Conservation (phyloP, 352 stramenopile genomes). For the Globisporangium takayamanum region DNA sequence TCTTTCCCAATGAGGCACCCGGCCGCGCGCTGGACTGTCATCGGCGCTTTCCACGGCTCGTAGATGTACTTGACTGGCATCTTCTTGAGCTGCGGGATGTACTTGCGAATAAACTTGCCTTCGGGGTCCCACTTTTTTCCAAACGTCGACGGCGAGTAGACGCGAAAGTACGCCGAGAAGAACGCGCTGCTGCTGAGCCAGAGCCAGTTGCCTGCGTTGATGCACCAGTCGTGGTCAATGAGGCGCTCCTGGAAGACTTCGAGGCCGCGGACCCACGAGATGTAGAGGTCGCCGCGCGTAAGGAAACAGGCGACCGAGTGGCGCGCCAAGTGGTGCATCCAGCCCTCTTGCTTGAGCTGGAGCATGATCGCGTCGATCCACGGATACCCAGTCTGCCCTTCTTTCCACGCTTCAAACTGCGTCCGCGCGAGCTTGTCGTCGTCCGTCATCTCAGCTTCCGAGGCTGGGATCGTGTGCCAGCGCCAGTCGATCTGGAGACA, state of each 20-base stretch:
- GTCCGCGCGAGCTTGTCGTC: conserved; percentile 76
- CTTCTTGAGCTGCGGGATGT: conserved; percentile 59
- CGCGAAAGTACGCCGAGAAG: conserved; percentile 97
- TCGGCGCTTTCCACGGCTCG: conserved; percentile 22
- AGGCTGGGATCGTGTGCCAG: conserved; percentile 80
- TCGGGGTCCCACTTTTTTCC: conserved; percentile 95
- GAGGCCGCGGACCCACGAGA: conserved; percentile 92
- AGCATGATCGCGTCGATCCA: conserved; percentile 98
- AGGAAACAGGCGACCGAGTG: conserved; percentile 98
- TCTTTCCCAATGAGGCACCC: conserved; percentile 89
- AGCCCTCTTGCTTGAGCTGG: conserved; percentile 86
- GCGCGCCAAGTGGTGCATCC: conserved; percentile 85
- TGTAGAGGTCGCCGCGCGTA: conserved; percentile 95
- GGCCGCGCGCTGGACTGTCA: conserved; percentile 47
- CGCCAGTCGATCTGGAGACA: conserved; percentile 85
- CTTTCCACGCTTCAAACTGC: conserved; percentile 92
- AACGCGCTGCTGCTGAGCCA: conserved; percentile 94
- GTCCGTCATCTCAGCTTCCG: conserved; percentile 55
- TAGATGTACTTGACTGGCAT: conserved; percentile 91
- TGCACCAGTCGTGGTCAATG: conserved; percentile 95
- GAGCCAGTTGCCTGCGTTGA: conserved; percentile 98
- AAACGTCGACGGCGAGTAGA: conserved; percentile 93
- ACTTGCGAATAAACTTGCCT: conserved; percentile 91
- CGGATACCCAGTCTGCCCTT: conserved; percentile 94
- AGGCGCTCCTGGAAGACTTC: conserved; percentile 91